These are phyloP conservation scores for Calcarisporium arbuscula DNA, from an alignment of 2,329 filamentous ascomycete species.

Conservation along the genomic window DNA sequence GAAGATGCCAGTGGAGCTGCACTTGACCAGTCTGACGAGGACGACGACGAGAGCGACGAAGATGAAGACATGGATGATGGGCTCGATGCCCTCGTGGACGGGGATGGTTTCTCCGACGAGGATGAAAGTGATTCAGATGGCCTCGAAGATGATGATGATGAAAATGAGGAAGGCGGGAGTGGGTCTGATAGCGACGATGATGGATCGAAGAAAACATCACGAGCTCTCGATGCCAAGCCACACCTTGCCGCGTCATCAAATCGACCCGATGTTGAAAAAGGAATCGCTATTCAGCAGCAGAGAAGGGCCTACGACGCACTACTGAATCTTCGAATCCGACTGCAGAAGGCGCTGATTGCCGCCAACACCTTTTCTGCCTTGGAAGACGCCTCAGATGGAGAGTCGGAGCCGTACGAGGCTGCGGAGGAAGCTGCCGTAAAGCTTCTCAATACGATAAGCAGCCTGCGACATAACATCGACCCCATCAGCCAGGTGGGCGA, in stretches of 20 bases:
- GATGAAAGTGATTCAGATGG: conserved; percentile 30
- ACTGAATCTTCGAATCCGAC: conserved; percentile 81
- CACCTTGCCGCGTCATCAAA: conserved; percentile 24
- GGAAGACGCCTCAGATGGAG: conserved; percentile 30
- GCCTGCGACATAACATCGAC: conserved; percentile 57
- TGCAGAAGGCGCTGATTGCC: conserved; percentile 84
- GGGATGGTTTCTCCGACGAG: conserved; percentile 24
- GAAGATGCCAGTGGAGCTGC: conserved; percentile 28
- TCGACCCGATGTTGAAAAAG: conserved; percentile 67
- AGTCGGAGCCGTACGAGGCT: conserved; percentile 56
- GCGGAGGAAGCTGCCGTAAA: conserved; percentile 82
- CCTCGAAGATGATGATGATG: conserved; percentile 26
- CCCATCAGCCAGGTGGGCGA: conserved; percentile 43
- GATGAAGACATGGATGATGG: conserved; percentile 33
- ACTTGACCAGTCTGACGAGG: conserved; percentile 28
- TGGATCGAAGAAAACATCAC: conserved; percentile 10
- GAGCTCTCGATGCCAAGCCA: conserved; percentile 30
- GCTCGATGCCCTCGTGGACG: conserved; percentile 25
- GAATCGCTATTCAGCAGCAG: conserved; percentile 78
- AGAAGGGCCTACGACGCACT: conserved; percentile 81
- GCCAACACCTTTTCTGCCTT: conserved; percentile 63
- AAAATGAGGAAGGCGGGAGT: conserved; percentile 22
- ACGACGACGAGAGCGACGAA: too few relatives aligned
- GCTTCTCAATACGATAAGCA: conserved; percentile 75
- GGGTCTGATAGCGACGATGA: conserved; percentile 22